Base-by-base conservation (phyloP, 306 rosid genomes). In the Sindora glabra region DNA sequence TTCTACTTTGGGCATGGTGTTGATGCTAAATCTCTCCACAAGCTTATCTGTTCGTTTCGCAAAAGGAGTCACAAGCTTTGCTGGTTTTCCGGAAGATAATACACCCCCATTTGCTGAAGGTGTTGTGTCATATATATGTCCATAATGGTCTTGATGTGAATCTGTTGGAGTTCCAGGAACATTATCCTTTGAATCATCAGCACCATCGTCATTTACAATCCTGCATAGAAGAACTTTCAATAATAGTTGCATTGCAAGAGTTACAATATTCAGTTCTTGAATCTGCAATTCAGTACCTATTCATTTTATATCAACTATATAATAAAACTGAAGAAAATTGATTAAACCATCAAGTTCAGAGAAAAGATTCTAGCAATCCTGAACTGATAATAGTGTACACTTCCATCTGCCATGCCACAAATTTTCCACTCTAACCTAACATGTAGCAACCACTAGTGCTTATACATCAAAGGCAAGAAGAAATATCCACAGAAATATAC, bases 21-120 rank as follows among this genome's bases (percentile, higher is more conserved):
- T 61, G 49, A 82, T 70, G 81, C 81, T 74, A 62, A 83, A 74
- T 42, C 80, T 92, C 77, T 76, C 89, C 4, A 40, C 81, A 70
- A 83, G 77, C 75, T 79, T 92, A 41, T 81, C 81, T 13, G 82
- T 83, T 48, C 95, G 74, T 62, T 72, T 86, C 42, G 82, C 90
- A 48, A 92, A 92, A 39, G 96, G 90, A 21, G 98, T 92, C 36
- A 71, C 57, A 41, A 65, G 82, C 52, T 71, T 77, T 0, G 79
- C 59, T 62, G 83, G 75, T 64, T 81, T 88, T 49, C 89, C 88
- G 22, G 94, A 79, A 36, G 87, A 80, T 62, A 68, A 77, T 19
- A 46, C 45, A 48, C 58, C 69, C 58, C 86, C 90, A 57, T 76
- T 70, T 72, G 80, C 62, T 65, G 66, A 73, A 37, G 96, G 77